These are phyloP conservation scores for Phoma sp. DNA, from an alignment of 2,329 filamentous ascomycete genomes.

Conservation along the genomic window DNA sequence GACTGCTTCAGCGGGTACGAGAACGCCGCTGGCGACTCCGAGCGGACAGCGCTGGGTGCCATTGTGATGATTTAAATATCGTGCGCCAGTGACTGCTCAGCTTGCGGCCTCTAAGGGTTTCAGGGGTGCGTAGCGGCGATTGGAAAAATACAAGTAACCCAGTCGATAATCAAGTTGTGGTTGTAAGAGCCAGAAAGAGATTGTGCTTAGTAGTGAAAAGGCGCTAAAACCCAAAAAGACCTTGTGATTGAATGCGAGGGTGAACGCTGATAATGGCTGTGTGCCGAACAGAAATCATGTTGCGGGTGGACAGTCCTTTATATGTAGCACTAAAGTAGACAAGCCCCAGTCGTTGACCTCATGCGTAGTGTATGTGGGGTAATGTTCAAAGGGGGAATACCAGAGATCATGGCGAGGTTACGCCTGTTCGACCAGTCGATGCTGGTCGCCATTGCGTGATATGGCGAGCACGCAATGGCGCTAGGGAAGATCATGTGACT, in stretches of 20 bases:
- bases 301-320: conserved; percentile 22
- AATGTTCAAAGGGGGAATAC: conserved; percentile 14
- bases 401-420: conserved; percentile 6
- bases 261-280: not conserved
- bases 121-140: too few relatives aligned
- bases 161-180: not conserved
- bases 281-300: conserved; percentile 12
- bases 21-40: conserved; percentile 28
- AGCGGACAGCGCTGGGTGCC: conserved; percentile 40
- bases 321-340: conserved; percentile 15
- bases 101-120: not conserved
- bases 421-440: conserved; percentile 4
- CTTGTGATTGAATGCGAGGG: not conserved
- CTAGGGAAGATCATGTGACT: conserved; percentile 1
- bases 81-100: not conserved
- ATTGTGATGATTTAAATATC: conserved; percentile 16
- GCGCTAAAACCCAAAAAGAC: too few relatives aligned
- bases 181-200: not conserved
- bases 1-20: conserved; percentile 25
- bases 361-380: conserved; percentile 30
- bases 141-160: too few relatives aligned
- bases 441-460: conserved; percentile 15
- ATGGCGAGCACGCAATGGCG: conserved; percentile 12
- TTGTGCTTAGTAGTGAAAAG: too few relatives aligned
- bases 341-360: conserved; percentile 9